Percentiles rank a stretch among this genome's conserved stretches.
phyloP scores from a whole-genome alignment of 1,284 basidiomycete species.

The Cryptococcus sp. region DNA sequence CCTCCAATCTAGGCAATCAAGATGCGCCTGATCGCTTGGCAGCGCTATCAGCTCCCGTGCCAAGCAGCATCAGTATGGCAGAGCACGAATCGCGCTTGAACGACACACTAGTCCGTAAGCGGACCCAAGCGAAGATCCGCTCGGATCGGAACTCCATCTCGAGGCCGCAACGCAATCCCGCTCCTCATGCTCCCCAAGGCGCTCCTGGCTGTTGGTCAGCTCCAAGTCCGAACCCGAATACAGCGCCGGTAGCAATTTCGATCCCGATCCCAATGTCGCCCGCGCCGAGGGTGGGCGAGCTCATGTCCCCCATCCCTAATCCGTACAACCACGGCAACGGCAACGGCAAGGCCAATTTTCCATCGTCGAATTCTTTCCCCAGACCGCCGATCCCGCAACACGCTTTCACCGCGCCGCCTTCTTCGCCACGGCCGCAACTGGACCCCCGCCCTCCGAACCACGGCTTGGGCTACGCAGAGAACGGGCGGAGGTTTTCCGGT shows the following conservation, averaged over 20 bases:
- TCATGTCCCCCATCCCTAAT: slow-evolving; percentile 18
- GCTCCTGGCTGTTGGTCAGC: not conserved
- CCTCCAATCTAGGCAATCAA: slow-evolving; percentile 73
- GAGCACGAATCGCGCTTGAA: slow-evolving; percentile 81
- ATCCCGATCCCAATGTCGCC: slow-evolving; percentile 10
- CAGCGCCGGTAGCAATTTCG: slow-evolving; percentile 5
- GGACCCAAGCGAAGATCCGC: slow-evolving; percentile 75
- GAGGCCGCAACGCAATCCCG: slow-evolving; percentile 5
- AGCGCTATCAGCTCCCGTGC: slow-evolving; percentile 65
- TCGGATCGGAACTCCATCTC: slow-evolving; percentile 59
- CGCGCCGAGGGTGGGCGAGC: slow-evolving; percentile 12
- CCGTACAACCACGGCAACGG: slow-evolving; percentile 1
- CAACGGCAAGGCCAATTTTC: slow-evolving; percentile 1
- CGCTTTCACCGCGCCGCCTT: slow-evolving; percentile 3
- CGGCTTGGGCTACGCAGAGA: not conserved
- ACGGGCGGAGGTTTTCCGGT: not conserved
- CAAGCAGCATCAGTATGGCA: slow-evolving; percentile 67
- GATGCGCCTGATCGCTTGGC: slow-evolving; percentile 76
- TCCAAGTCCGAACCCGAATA: not conserved
- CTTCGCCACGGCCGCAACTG: not conserved
- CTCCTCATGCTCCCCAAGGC: not conserved
- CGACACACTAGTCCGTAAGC: slow-evolving; percentile 73
- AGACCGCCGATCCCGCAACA: slow-evolving; percentile 16
- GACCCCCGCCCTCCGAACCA: slow-evolving; percentile 2
- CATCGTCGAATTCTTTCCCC: slow-evolving; percentile 4